phyloP scores from a whole-genome alignment of 495 filamentous ascomycete species.

The Immersiella caudata region DNA sequence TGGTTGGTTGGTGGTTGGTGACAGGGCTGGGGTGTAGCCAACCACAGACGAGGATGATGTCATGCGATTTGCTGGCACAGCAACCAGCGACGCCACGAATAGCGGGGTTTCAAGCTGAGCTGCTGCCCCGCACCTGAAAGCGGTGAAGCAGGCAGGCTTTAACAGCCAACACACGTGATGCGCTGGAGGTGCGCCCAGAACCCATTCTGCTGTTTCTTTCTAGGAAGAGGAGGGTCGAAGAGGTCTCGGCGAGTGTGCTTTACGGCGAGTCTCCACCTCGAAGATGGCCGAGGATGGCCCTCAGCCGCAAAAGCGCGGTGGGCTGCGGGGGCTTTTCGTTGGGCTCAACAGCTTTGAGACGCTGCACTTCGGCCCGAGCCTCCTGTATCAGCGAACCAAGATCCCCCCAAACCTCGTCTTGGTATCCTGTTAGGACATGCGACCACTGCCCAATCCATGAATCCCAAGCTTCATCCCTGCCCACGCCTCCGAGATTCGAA shows the following conservation, averaged over 20 bases:
- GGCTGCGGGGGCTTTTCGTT: conserved; percentile 33
- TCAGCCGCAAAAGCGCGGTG: conserved; percentile 34
- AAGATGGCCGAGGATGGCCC: conserved; percentile 40
- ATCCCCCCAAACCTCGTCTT: conserved; percentile 81
- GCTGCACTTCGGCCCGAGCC: conserved; percentile 60
- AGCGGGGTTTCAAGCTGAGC: neutral
- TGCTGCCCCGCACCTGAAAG: neutral
- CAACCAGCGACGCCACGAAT: neutral
- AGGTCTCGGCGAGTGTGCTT: neutral
- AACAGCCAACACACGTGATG: neutral
- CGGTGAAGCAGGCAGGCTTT: neutral
- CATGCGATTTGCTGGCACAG: neutral
- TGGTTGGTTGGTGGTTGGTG: neutral
- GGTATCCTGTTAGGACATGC: conserved; percentile 64
- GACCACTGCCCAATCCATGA: conserved; percentile 61
- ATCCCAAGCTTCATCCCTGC: conserved; percentile 46
- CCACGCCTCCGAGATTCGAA: conserved; percentile 38
- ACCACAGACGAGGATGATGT: neutral
- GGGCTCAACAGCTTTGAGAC: conserved; percentile 29
- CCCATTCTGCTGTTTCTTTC: too few species aligned
- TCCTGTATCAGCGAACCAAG: conserved; percentile 62
- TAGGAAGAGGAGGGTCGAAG: too few species aligned
- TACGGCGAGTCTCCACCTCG: conserved; percentile 19
- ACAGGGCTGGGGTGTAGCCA: neutral
- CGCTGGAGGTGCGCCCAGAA: neutral